Evolutionary conservation across 495 filamentous ascomycete genomes (phyloP).

Genomic region (Aspergillus saccharolyticus): DNA sequence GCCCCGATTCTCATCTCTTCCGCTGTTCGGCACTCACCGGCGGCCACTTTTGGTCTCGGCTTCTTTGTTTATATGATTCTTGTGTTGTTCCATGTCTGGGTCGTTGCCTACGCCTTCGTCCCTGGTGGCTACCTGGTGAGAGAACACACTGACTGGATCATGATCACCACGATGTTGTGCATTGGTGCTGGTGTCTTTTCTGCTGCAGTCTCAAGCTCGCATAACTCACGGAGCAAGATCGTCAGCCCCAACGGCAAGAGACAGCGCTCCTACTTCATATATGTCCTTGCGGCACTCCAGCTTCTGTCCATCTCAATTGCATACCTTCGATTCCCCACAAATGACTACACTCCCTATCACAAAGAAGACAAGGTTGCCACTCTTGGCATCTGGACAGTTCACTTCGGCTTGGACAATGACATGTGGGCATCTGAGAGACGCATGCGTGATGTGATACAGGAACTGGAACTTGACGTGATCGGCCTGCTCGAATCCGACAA

Average conservation of each 20-base stretch:
- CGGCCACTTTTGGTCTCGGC: slow-evolving; percentile 74
- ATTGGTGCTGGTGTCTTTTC: slow-evolving; percentile 85
- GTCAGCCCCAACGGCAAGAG: slow-evolving; percentile 49
- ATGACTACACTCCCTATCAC: slow-evolving; percentile 88
- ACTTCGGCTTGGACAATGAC: slow-evolving; percentile 97
- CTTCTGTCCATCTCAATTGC: slow-evolving; percentile 74
- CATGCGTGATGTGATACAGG: slow-evolving; percentile 87
- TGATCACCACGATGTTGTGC: slow-evolving; percentile 76
- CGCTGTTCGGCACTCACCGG: slow-evolving; percentile 70
- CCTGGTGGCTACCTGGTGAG: slow-evolving; percentile 89
- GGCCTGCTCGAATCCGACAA: slow-evolving; percentile 90
- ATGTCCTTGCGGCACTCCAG: slow-evolving; percentile 67
- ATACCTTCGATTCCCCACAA: slow-evolving; percentile 90
- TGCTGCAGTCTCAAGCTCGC: slow-evolving; percentile 50
- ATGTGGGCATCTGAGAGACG: slow-evolving; percentile 97
- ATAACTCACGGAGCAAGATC: slow-evolving; percentile 43
- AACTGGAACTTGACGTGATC: slow-evolving; percentile 90
- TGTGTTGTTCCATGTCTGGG: slow-evolving; percentile 94
- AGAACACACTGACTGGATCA: slow-evolving; percentile 93
- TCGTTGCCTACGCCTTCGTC: slow-evolving; percentile 99
- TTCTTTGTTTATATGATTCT: slow-evolving; percentile 88
- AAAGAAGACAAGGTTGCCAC: slow-evolving; percentile 80
- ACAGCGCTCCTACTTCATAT: slow-evolving; percentile 65
- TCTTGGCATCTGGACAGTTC: slow-evolving; percentile 97
- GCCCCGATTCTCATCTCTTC: slow-evolving; percentile 69